These are phyloP conservation scores for Ogataea trehaloabstinens DNA, from an alignment of 805 yeast genomes.

Conservation along the genomic window DNA sequence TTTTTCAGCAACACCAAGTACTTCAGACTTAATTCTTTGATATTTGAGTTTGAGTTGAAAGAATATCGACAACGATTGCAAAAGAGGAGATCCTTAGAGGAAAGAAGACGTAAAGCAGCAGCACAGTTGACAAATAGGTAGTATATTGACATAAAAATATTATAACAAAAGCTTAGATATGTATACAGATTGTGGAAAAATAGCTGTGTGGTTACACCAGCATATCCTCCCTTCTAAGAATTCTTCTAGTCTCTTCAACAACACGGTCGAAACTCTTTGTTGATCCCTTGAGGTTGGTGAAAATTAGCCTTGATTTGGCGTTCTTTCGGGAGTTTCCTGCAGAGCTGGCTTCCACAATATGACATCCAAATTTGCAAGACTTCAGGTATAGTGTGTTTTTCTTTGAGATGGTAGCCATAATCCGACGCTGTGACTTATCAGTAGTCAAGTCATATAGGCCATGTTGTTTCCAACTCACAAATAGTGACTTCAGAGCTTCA, in stretches of 20 bases:
- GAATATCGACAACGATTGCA: background rate
- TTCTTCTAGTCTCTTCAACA: constrained; percentile 61
- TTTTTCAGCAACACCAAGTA: constrained; percentile 21
- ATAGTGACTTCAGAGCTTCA: constrained; percentile 59
- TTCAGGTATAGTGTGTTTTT: constrained; percentile 60
- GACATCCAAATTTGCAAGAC: constrained; percentile 61
- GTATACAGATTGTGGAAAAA: background rate
- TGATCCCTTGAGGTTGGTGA: constrained; percentile 66
- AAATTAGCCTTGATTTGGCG: constrained; percentile 47
- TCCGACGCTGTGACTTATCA: constrained; percentile 39
- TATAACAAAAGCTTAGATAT: background rate
- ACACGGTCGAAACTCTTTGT: constrained; percentile 57
- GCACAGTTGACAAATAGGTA: no score
- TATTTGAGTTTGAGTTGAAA: constrained; percentile 24
- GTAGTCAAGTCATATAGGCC: constrained; percentile 59
- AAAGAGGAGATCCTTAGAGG: background rate
- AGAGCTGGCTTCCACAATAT: constrained; percentile 33
- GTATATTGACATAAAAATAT: no score
- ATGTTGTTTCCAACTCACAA: constrained; percentile 67
- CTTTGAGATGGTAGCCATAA: constrained; percentile 63
- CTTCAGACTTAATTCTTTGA: constrained; percentile 20
- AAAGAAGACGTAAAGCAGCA: constrained; percentile 1
- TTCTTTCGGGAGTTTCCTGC: constrained; percentile 34
- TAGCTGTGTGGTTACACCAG: constrained; percentile 26
- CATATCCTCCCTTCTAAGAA: constrained; percentile 63